phyloP scores from a whole-genome alignment of 306 rosid genomes.

The Vicia villosa region DNA sequence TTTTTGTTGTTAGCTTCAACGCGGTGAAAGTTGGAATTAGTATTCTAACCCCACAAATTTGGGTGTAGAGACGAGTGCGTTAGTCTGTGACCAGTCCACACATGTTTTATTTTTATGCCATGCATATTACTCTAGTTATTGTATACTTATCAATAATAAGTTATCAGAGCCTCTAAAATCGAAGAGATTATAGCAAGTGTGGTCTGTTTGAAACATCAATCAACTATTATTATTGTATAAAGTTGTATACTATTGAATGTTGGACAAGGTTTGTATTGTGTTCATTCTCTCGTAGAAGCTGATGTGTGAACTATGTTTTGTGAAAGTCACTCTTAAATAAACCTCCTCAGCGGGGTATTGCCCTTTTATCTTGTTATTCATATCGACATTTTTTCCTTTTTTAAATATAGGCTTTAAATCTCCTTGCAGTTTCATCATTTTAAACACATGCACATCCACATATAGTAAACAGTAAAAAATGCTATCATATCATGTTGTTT shows the following conservation, averaged over 20 bases:
- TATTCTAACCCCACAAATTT: not conserved
- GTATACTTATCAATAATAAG: not conserved
- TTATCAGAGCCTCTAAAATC: not conserved
- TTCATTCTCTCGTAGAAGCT: slow-evolving; percentile 11
- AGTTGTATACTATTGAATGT: slow-evolving; percentile 16
- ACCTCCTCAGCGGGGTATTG: not conserved
- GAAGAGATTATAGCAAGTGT: not conserved
- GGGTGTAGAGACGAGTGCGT: not conserved
- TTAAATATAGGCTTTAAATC: not conserved
- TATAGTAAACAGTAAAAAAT: not conserved
- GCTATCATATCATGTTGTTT: slow-evolving; percentile 14
- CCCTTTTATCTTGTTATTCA: slow-evolving; percentile 10
- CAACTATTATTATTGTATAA: not conserved
- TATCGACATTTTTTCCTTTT: not conserved
- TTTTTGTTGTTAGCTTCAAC: not conserved
- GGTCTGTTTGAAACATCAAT: not conserved
- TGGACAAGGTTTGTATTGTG: slow-evolving; percentile 7
- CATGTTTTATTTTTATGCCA: not conserved
- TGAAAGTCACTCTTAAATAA: not conserved
- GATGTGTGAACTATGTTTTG: slow-evolving; percentile 12
- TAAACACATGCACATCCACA: not conserved
- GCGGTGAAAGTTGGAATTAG: not conserved
- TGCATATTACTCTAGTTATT: not conserved
- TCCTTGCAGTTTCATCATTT: not conserved
- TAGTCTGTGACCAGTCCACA: not conserved